phyloP scores from a whole-genome alignment of 495 filamentous ascomycete genomes.

The Penicillium subrubescens region DNA sequence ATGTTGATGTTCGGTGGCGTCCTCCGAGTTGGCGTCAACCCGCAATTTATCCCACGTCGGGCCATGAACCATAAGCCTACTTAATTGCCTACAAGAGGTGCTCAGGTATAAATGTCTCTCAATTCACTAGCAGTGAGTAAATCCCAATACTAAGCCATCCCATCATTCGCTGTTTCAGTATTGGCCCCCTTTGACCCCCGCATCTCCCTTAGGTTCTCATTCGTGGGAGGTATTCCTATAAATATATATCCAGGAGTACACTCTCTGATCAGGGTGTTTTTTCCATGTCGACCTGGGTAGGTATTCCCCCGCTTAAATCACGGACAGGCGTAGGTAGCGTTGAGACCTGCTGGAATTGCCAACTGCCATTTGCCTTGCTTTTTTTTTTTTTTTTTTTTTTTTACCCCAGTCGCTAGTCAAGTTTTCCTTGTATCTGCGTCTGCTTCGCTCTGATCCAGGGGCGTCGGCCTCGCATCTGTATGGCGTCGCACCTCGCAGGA shows the following conservation, averaged over 20 bases:
- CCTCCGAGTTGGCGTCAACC: neutral
- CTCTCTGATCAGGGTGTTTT: neutral
- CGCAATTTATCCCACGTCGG: neutral
- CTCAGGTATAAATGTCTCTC: neutral
- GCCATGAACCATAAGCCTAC: neutral
- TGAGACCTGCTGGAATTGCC: neutral
- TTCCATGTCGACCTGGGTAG: neutral
- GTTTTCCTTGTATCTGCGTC: neutral
- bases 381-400: neutral
- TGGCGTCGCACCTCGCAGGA: constrained; percentile 1
- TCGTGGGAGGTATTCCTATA: neutral
- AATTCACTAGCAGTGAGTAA: neutral
- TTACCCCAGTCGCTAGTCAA: neutral
- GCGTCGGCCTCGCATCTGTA: neutral
- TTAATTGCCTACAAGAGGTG: neutral
- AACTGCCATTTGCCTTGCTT: neutral
- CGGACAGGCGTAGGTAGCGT: neutral
- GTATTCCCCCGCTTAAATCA: neutral
- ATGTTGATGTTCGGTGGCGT: neutral
- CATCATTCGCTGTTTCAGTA: neutral
- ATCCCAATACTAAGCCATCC: neutral
- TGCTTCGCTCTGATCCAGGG: neutral
- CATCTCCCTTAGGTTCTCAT: neutral
- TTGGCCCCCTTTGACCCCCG: constrained; percentile 16
- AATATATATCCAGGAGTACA: neutral